Evolutionary conservation across 2,329 filamentous ascomycete species (phyloP), one percentile per base, ranked within the genome.

Genomic region (Monilinia fructicola): DNA sequence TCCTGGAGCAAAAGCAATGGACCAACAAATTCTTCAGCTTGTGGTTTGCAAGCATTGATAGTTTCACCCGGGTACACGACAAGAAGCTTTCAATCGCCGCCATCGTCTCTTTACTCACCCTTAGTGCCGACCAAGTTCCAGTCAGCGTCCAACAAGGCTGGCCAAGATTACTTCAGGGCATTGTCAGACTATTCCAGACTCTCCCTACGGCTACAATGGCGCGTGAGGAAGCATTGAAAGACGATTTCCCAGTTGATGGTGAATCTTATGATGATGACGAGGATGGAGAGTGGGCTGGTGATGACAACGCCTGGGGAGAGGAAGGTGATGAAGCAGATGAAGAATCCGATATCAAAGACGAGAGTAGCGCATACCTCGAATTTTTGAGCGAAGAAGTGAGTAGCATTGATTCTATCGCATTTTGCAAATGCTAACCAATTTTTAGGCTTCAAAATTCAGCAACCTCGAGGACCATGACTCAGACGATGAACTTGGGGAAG

Each of bases 11-110:
- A 64, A 94, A 96, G 75, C 90, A 87, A 68, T 97, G 93, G 94
- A 98, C 95, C 9, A 98, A 98, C 80, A 96, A 96, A 77, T 99
- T 99, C 81, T 99, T 99, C 83, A 97, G 92, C 79, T 82, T 96
- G 67, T 99, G 95, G 95, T 99, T 99, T 78, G 92, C 92, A 53
- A 96, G 89, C 80, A 99, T 99, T 81, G 90, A 96, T 69, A 89
- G 87, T 74, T 98, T 99, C 81, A 91, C 87, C 63, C 87, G 95
- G 53, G 95, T 99, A 2, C 95, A 99, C 77, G 95, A 99, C 82
- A 99, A 99, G 86, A 99, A 97, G 83, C 84, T 99, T 35, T 97
- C 92, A 69, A 97, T 99, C 73, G 91, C 93, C 23, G 94, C 93
- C 56, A 98, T 99, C 73, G 90, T 91, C 67, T 85, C 92, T 7